Base-by-base conservation (phyloP, 73 alveolate species). In the Paramecium octaurelia region DNA sequence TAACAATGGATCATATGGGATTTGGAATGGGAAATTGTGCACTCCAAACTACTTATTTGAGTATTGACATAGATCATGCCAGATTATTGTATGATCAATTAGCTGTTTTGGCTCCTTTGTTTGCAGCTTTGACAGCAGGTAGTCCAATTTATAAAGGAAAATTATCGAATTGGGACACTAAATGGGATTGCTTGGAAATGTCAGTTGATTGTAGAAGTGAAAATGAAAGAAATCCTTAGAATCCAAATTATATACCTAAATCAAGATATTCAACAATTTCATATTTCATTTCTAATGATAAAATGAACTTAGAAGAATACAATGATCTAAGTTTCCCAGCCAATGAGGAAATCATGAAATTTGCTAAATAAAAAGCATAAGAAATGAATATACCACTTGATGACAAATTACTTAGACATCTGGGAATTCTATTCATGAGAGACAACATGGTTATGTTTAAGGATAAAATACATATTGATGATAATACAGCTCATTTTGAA, bases 151-250 rank as follows among this genome's bases (percentile, higher is more conserved):
- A 76, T 68, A 96, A 95, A 85, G 88, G 88, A 20, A 97, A 98
- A 92, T 29, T 98, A 27, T 85, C 98, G 18, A 97, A 94, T 92
- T 70, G 94, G 88, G 99, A 98, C 86, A 92, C 97, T 83, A 93
- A 99, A 92, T 98, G 99, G 99, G 95, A 93, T 71, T 94, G 97
- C 54, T 95, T 98, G 29, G 93, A 95, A 4, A 93, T 95, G 92
- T 85, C 98, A 21, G 99, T 97, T 36, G 99, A 98, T 94, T 97
- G 98, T 92, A 94, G 99, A 94, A 96, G 94, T 24, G 98, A 92
- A 46, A 97, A 94, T 38, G 99, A 98, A 89, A 94, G 97, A 92
- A 93, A 97, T 83, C 93, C 97, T n/a, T 27, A 80, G n/a, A 23
- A 92, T 38, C 93, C 86, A 2, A 93, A 96, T 58, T 94, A 87